Evolutionary conservation across 441 rosid genomes (phyloP).

Genomic region (Brassica hybrid): DNA sequence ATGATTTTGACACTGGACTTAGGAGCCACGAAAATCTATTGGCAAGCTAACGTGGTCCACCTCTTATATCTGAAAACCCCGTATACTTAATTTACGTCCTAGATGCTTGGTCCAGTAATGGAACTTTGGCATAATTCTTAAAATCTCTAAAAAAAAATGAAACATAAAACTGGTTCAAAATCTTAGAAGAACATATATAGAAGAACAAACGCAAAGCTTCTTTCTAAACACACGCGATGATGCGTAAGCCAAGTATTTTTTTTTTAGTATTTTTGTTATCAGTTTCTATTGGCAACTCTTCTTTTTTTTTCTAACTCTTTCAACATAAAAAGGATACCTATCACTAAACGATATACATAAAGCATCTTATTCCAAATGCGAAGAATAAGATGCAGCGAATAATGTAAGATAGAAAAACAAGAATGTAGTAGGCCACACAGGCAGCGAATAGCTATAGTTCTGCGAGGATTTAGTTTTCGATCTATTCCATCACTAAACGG

Average conservation of each 20-base stretch:
- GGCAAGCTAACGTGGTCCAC: constrained; percentile 7
- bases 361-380: not conserved
- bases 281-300: not conserved
- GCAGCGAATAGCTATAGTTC: constrained; percentile 11
- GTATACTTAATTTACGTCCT: too few species aligned
- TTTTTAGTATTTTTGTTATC: not conserved
- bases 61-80: not conserved
- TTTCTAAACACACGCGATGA: not conserved
- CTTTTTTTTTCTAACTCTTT: too few species aligned
- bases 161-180: not conserved
- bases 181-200: not conserved
- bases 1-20: constrained; percentile 6
- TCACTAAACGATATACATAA: too few species aligned
- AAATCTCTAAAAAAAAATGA: not conserved
- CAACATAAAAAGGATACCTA: too few species aligned
- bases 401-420: not conserved
- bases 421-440: constrained; percentile 8
- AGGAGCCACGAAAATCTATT: constrained; percentile 1
- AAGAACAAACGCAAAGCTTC: not conserved
- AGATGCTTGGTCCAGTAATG: not conserved
- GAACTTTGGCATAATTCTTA: not conserved
- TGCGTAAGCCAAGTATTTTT: not conserved
- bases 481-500: constrained; percentile 39
- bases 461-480: constrained; percentile 5
- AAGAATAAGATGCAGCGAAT: constrained; percentile 20